These are phyloP conservation scores for Gentiana macrophylla DNA, from an alignment of 257 asterid genomes.

Conservation along the genomic window DNA sequence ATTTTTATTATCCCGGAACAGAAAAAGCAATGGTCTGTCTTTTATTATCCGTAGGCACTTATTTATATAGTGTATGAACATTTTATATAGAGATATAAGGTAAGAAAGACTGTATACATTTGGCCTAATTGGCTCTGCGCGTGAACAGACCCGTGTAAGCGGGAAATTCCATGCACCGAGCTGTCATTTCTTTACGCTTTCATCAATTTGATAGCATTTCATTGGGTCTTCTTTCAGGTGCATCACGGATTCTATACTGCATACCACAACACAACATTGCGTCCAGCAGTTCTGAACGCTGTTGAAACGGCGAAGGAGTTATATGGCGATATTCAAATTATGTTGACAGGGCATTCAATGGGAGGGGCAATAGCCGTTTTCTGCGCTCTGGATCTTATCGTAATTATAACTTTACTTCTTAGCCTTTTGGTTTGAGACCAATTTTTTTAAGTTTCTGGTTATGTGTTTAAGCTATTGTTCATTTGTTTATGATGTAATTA, in stretches of 20 bases:
- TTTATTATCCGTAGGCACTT: background rate
- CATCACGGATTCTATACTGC: constrained; percentile 95
- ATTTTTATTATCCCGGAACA: constrained; percentile 77
- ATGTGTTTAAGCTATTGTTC: background rate
- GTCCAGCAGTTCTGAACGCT: constrained; percentile 65
- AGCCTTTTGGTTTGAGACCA: background rate
- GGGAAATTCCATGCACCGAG: no score
- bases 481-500: constrained; percentile 18
- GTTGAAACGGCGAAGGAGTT: constrained; percentile 43
- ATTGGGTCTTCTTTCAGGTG: constrained; percentile 43
- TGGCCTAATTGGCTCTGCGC: no score
- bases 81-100: no score
- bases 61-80: no score
- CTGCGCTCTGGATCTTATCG: constrained; percentile 86
- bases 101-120: no score
- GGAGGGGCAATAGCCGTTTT: constrained; percentile 98
- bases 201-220: background rate
- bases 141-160: no score
- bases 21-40: constrained; percentile 74
- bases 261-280: constrained; percentile 74
- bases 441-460: background rate
- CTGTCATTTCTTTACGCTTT: no score
- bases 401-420: constrained; percentile 16
- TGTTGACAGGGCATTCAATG: constrained; percentile 97
- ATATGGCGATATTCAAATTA: constrained; percentile 51